Base-by-base conservation (phyloP, 2,329 filamentous ascomycete species). In the Cladosporium sp. region DNA sequence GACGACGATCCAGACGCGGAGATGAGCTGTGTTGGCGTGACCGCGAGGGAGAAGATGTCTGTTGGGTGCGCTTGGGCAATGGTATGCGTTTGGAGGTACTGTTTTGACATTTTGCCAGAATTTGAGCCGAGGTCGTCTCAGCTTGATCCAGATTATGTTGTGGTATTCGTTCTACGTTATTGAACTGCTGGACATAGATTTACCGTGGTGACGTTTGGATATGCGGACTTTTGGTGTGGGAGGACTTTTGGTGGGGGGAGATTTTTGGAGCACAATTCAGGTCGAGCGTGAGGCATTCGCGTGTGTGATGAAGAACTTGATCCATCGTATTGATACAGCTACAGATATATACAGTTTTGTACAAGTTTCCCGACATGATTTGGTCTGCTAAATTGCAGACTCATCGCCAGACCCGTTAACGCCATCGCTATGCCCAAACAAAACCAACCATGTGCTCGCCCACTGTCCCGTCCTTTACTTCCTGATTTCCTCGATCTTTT, bases 41-140 rank as follows among this genome's bases (percentile, higher is more conserved):
- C 65, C 60, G 72, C 71, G 68, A 71, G 72, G 47, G 66, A 68
- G 64, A 68, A 70, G 62, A 72, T 70, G 61, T 73, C 66, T 28
- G 66, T 68, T 8, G 66, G 67, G 54, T 71, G 68, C 42, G 70
- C 68, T 78, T 91, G 84, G 72, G 96, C 89, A 73, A 96, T 84
- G 42, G 91, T 93, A 74, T 96, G 90, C 65, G 89, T 88, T 68
- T 93, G 95, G 62, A 99, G 83, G 73, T 97, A 99, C 87, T 97
- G 94, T 79, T 97, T 97, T 57, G 94, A 99, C 94, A 58, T 58
- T 10, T 2, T 56, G 40, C 24, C 24, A 19, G 36, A 4, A 19
- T 47, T 28, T n/a, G n/a, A 34, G 39, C n/a, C 10, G 17, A 20
- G 40, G 9, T 34, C 10, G n/a, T n/a, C 17, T 15, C 10, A 8